Conservation (phyloP, 1,284 basidiomycete species). For the Rhodotorula sp. region DNA sequence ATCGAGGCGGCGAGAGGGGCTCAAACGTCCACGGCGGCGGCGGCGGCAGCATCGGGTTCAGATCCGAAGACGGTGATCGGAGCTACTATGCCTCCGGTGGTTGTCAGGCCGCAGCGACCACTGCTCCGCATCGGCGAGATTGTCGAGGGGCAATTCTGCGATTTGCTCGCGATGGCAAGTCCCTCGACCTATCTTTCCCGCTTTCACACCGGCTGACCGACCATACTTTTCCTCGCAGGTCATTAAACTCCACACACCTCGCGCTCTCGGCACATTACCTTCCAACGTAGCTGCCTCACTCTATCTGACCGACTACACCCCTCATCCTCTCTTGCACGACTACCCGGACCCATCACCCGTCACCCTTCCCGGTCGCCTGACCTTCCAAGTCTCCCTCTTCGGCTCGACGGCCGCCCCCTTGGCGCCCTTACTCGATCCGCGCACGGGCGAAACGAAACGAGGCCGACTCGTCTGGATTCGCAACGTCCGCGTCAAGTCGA, state of each 20-base stretch:
- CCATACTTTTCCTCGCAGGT: background rate
- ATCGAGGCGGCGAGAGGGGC: no score
- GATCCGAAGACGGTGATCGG: background rate
- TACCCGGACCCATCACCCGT: background rate
- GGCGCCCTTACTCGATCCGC: background rate
- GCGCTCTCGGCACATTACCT: background rate
- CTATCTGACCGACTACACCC: slow-evolving; percentile 29
- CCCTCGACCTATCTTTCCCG: background rate
- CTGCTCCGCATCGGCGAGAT: slow-evolving; percentile 4
- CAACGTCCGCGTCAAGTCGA: slow-evolving; percentile 10
- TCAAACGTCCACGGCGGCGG: no score
- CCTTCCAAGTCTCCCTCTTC: slow-evolving; percentile 24
- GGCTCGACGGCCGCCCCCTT: slow-evolving; percentile 11
- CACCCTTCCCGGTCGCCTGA: slow-evolving; percentile 4
- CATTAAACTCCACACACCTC: background rate
- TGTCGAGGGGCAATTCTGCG: slow-evolving; percentile 11
- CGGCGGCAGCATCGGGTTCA: no score
- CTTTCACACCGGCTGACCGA: background rate
- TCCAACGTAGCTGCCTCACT: slow-evolving; percentile 5
- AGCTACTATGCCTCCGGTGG: no score
- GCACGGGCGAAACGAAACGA: slow-evolving; percentile 1
- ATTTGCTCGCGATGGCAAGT: slow-evolving; percentile 16
- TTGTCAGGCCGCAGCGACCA: background rate
- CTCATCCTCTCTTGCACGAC: background rate
- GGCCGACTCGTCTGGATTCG: slow-evolving; percentile 13